Base-by-base conservation (phyloP, 139 green algal species). In the Ulvella scutata region DNA sequence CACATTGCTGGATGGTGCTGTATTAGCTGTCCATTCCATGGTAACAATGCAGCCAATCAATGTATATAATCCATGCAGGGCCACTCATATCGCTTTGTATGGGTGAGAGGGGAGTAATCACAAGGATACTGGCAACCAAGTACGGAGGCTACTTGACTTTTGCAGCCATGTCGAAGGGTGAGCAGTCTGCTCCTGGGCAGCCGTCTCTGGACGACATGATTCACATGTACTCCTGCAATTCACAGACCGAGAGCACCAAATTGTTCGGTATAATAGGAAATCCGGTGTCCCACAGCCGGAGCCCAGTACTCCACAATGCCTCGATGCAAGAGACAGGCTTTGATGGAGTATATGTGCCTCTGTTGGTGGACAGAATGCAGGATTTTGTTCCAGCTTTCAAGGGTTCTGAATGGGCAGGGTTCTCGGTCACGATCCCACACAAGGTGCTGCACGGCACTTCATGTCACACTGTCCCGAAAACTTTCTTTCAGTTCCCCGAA, bases 361-460 rank as follows among this genome's bases (percentile, higher is more conserved):
- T 98, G 39, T 83, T 99, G 33, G 92, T 98, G 20, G 91, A 98
- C 51, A 85, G 97, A 78, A 78, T 97, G 74, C 4, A 44, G 0
- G 4, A 20, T 10, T 97, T 99, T 78, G 79, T 99, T 2, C 28
- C 40, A 0, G 81, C 88, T 2, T 96, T 96, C 73, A 36, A 40
- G 3, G 73, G 51, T 20, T 62, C 80, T 4, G 88, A 95, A 75
- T 96, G 89, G 51, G 72, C 75, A 0, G 92, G 87, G 3, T 87
- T 96, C 79, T 83, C 80, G 34, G 92, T 98, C n/a, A 98, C 94
- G 60, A 98, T 98, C 40, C 94, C 94, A 0, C 94, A 98, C 87
- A 96, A 97, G 79, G 83, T 83, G n/a, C n/a, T n/a, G n/a, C n/a
- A n/a, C n/a, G n/a, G n/a, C n/a, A n/a, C n/a, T n/a, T n/a, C n/a